Percentiles rank a stretch among this genome's conserved stretches.
These are phyloP conservation scores for Aureobasidium musti DNA, from an alignment of 2,329 filamentous ascomycete genomes.

Conservation along the genomic window DNA sequence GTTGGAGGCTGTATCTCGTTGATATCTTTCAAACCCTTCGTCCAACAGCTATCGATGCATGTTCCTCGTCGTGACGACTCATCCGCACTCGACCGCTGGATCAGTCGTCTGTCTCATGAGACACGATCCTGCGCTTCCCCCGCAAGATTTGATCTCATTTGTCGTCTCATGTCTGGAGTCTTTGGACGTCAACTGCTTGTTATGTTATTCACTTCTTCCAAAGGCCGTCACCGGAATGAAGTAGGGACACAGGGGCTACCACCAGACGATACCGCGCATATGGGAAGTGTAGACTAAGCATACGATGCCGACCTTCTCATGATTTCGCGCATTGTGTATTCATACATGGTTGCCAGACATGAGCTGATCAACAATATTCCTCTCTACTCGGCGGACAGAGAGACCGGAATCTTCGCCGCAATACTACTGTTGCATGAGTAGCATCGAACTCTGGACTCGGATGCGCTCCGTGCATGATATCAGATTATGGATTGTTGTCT, in stretches of 20 bases:
- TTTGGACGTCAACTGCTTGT: background rate
- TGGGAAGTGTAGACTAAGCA: too few relatives aligned
- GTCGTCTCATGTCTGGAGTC: background rate
- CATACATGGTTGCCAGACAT: background rate
- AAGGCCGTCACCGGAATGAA: background rate
- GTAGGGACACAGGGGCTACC: too few relatives aligned
- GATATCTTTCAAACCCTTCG: background rate
- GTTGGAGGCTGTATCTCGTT: background rate
- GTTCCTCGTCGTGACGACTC: background rate
- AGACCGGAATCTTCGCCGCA: too few relatives aligned
- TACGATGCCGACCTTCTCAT: too few relatives aligned
- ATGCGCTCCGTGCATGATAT: background rate
- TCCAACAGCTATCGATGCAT: background rate
- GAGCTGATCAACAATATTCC: background rate
- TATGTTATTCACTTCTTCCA: background rate
- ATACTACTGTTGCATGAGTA: background rate
- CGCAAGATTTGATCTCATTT: background rate
- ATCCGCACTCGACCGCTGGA: constrained; percentile 11
- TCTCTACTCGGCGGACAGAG: background rate
- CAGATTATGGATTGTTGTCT: background rate
- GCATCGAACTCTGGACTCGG: background rate
- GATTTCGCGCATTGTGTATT: too few relatives aligned
- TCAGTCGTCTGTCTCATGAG: background rate
- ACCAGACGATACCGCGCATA: too few relatives aligned
- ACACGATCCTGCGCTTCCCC: background rate